Evolutionary conservation across 108 stramenopile species (phyloP), one percentile per base, ranked within the genome.

Genomic region (Skeletonema tropicum): DNA sequence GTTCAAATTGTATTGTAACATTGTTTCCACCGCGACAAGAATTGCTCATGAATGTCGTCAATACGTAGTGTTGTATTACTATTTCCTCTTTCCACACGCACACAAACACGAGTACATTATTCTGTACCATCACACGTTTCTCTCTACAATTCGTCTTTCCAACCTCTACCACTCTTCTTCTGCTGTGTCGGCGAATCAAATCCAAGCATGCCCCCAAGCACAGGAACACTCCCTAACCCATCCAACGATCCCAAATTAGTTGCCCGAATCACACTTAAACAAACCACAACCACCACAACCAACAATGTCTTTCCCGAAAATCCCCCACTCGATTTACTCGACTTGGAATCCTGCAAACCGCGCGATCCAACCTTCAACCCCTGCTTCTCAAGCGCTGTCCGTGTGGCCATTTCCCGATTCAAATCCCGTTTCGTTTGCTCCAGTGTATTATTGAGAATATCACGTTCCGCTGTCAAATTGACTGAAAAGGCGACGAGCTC

Each of bases 381-480:
- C 77, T 71, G 82, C 76, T 86, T 88, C 38, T 90, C 89, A 65
- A 89, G 71, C 21, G 86, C 81, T 12, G 82, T 68, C 64, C 91
- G 73, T 6, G 77, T 76, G 9, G 93, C 86, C 70, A 93, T 83
- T 70, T 96, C 92, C 66, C 91, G 70, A 71, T 94, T 91, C 68
- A 90, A 91, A 75, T 96, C 95, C 61, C 95, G 80, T 70, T 92
- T 94, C 36, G 95, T 92, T 71, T 96, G 95, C 61, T 96, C 95
- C 49, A 96, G 76, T 33, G 93, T 91, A 63, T 96, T 96, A 80
- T 92, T 94, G 73, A 96, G 89, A 82, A 94, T 91, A 74, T 97
- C 97, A 26, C 97, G 85, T 67, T 97, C 96, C 12, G 96, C 95
- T 13, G 97, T 97, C 76, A 97, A 76, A 57, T 95, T 95, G 26